Evolutionary conservation across 2,329 filamentous ascomycete species (phyloP), one percentile per base, ranked within the genome.

Genomic region (Cladophialophora chaetospira): DNA sequence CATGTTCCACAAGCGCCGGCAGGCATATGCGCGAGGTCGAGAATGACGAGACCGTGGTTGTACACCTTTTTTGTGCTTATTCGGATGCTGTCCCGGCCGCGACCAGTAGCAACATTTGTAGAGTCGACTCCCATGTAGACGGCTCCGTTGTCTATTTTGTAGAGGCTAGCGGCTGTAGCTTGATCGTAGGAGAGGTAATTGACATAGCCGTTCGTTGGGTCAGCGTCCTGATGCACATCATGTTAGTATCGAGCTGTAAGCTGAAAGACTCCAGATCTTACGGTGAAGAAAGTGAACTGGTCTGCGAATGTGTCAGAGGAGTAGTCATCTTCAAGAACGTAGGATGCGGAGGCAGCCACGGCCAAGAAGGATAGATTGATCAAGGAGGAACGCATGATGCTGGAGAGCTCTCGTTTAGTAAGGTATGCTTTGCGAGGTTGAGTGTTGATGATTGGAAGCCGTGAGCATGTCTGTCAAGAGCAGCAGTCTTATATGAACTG

Each of bases 141-240:
- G 55, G 76, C 77, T 50, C 77, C 75, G 55, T 81, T 75, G 40
- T 77, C 70, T 62, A 78, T 81, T 60, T 81, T 81, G 62, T 86
- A 84, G 6, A 91, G 77, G 13, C 80, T 79, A 31, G 73, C 69
- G 21, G 70, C 68, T 58, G 80, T 79, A 55, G 89, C 88, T 1
- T 79, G 80, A 13, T 70, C 54, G 50, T 80, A 76, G 63, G 82
- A 75, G 51, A 85, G 79, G 67, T 92, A 95, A 58, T 83, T 74
- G 66, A 94, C 90, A 66, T 85, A 90, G 31, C 89, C 90, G 61
- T 86, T 66, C 2, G 89, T 95, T 0, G 89, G 89, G 68, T 95
- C 90, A 10, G 66, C 28, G 11, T 55, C 71, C 75, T 77, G n/a
- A n/a, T n/a, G n/a, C n/a, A 25, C 31, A 29, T 15, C 26, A 42